Base-by-base conservation (phyloP, 2,329 filamentous ascomycete genomes). In the Fonsecaea pedrosoi region DNA sequence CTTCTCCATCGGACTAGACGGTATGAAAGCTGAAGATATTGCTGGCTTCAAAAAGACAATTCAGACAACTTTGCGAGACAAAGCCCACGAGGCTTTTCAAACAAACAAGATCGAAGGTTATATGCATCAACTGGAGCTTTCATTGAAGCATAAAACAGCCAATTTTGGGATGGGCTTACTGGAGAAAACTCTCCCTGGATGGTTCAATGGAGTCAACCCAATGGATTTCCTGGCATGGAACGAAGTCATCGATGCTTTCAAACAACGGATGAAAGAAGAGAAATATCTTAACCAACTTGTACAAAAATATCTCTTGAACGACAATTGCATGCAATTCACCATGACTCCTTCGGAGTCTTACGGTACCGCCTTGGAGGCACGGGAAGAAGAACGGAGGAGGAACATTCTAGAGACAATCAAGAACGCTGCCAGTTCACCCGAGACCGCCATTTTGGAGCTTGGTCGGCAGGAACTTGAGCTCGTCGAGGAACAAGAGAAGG, bases 171-270 rank as follows among this genome's bases (percentile, higher is more conserved):
- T 97, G 84, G 89, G 90, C 18, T 86, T 98, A 61, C 87, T 99
- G 78, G 92, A 97, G 73, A 88, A 94, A 50, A 84, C 97, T 7
- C 92, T 96, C 76, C 90, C 92, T 1, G 90, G 91, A 66, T 99
- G 95, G 95, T 98, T 99, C 79, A 96, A 95, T 65, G 95, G 94
- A 4, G 89, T 93, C 3, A 92, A 98, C 76, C 94, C 95, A 0
- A 96, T 98, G 78, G 89, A 96, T 71, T 89, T 92, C 12, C 82
- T 99, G 40, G 90, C 92, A 1, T 98, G 94, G 92, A 95, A 97
- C 73, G 90, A 95, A 53, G 92, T 92, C 0, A 89, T 98, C 3
- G 83, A 89, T 32, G 88, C 89, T 5, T 99, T 99, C 80, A 90
- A 97, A 79, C 80, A 85, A 0, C 87, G 89, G 73, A 48, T 72